Percentiles rank a stretch among this genome's conserved stretches.
Conservation (phyloP, 2,329 filamentous ascomycete genomes). For the Ophiostoma sp. region DNA sequence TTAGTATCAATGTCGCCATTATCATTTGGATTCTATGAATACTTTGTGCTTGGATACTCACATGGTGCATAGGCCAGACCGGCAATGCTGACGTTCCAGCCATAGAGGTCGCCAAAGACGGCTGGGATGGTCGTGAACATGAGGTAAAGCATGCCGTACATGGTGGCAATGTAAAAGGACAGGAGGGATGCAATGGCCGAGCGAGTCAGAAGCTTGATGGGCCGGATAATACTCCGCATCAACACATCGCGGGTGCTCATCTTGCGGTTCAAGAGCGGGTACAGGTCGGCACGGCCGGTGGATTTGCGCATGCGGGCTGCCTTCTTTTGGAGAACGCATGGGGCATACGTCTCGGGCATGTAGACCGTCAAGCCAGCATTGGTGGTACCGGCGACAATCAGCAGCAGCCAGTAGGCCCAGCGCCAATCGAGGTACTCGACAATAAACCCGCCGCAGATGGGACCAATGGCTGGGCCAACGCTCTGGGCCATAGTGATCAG, state of each 20-base stretch:
- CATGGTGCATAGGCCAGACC: slow-evolving; percentile 21
- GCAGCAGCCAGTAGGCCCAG: slow-evolving; percentile 24
- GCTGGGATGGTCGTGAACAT: slow-evolving; percentile 56
- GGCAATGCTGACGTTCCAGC: slow-evolving; percentile 43
- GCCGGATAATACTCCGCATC: slow-evolving; percentile 45
- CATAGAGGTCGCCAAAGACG: slow-evolving; percentile 53
- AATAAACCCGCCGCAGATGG: slow-evolving; percentile 24
- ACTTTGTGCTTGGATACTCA: too few relatives aligned
- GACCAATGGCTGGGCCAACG: slow-evolving; percentile 20
- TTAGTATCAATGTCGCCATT: too few relatives aligned
- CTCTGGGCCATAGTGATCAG: slow-evolving; percentile 19
- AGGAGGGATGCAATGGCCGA: slow-evolving; percentile 51
- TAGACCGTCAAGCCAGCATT: slow-evolving; percentile 12
- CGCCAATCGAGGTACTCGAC: slow-evolving; percentile 21
- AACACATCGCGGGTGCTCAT: slow-evolving; percentile 40
- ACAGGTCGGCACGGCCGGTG: slow-evolving; percentile 37
- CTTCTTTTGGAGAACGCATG: slow-evolving; percentile 40
- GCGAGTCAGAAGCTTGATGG: slow-evolving; percentile 37
- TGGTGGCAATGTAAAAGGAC: slow-evolving; percentile 53
- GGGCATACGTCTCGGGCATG: slow-evolving; percentile 26
- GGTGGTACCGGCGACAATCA: slow-evolving; percentile 13
- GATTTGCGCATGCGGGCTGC: slow-evolving; percentile 40
- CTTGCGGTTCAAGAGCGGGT: slow-evolving; percentile 31
- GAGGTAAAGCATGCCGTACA: slow-evolving; percentile 58
- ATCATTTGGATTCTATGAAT: too few relatives aligned